Conservation (phyloP, 225 moss, liverwort and hornwort genomes). For the Polytrichum commune region DNA sequence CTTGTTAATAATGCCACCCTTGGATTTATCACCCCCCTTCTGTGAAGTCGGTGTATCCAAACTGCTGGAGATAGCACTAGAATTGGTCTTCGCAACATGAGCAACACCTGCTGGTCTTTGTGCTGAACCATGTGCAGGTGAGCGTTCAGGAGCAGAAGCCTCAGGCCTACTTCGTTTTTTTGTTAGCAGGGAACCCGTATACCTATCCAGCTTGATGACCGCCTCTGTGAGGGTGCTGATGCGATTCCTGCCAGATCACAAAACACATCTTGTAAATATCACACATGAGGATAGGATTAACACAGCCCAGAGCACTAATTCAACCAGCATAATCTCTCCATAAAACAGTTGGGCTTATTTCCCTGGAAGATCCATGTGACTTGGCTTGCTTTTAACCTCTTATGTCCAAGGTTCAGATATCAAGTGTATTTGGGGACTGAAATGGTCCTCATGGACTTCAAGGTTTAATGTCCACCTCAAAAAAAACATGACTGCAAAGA, state of each 20-base stretch:
- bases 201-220: constrained; percentile 61
- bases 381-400: too few species aligned
- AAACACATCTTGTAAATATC: background rate
- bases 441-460: too few species aligned
- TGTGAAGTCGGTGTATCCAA: constrained; percentile 44
- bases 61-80: constrained; percentile 55
- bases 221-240: constrained; percentile 45
- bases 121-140: constrained; percentile 60
- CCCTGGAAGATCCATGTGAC: too few species aligned
- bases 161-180: constrained; percentile 79
- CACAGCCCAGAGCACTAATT: too few species aligned
- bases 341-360: too few species aligned
- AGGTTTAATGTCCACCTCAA: too few species aligned
- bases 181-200: constrained; percentile 35
- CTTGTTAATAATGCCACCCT: constrained; percentile 67
- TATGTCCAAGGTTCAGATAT: too few species aligned
- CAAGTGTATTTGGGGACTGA: too few species aligned
- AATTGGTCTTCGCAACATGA: constrained; percentile 62
- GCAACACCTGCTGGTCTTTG: constrained; percentile 61
- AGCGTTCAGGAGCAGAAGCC: constrained; percentile 51
- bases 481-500: too few species aligned
- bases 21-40: constrained; percentile 75
- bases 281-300: too few species aligned
- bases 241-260: constrained; percentile 40
- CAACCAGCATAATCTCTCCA: too few species aligned